Conservation (phyloP, 345 rosid genomes). For the Salix arbutifolia region DNA sequence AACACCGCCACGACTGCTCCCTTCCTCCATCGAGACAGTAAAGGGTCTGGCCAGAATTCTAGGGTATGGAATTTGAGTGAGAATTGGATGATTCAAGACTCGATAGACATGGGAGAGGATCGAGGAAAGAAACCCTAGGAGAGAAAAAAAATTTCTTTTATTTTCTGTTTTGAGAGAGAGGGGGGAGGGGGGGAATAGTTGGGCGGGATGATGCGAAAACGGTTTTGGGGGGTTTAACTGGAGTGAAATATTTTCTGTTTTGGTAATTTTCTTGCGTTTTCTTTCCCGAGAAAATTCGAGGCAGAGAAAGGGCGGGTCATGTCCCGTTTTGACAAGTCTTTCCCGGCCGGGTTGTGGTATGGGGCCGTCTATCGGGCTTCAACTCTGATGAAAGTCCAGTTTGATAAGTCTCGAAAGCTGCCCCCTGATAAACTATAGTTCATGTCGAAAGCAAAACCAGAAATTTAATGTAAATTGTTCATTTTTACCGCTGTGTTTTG, state of each 20-base stretch:
- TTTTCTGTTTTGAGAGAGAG: neutral
- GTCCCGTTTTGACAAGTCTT: neutral
- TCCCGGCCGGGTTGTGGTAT: neutral
- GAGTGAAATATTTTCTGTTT: constrained; percentile 5
- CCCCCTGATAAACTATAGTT: neutral
- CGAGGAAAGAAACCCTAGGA: constrained; percentile 1
- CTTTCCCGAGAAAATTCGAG: constrained; percentile 25
- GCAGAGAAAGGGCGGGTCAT: constrained; percentile 13
- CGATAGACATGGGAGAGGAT: neutral
- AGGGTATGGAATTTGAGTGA: constrained; percentile 4
- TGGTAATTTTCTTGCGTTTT: constrained; percentile 16
- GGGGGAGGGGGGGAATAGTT: neutral
- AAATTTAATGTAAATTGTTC: too few species aligned
- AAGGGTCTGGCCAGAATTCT: neutral
- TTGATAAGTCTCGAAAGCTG: neutral
- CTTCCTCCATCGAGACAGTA: constrained; percentile 21
- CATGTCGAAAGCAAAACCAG: too few species aligned
- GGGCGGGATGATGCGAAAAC: constrained; percentile 19
- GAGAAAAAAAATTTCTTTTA: too few species aligned
- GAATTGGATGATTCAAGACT: constrained; percentile 2
- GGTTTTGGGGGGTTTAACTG: constrained; percentile 22
- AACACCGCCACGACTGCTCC: constrained; percentile 29
- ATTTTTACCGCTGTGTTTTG: too few species aligned
- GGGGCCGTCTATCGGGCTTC: neutral
- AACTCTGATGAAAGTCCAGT: neutral